A percentile compares a stretch with the other conserved stretches of the same genome.
phyloP scores from a whole-genome alignment of 2,329 filamentous ascomycete genomes.

The Beauveria caledonica region DNA sequence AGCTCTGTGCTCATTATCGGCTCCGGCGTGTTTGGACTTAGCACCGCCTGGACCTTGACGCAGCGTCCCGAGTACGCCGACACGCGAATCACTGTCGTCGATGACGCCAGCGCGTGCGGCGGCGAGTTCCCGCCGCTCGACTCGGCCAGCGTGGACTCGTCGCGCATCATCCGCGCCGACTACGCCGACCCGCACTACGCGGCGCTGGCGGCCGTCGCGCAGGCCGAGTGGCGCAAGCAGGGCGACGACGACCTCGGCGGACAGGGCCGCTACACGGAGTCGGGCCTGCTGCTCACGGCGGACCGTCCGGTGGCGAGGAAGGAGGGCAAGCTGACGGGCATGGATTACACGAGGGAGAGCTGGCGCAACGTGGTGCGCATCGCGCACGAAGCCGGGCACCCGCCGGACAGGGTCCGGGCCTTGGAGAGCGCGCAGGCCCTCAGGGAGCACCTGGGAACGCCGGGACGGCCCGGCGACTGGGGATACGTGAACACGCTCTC shows the following conservation, averaged over 20 bases:
- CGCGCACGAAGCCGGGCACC: constrained; percentile 29
- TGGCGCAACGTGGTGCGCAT: constrained; percentile 52
- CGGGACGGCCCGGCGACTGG: constrained; percentile 49
- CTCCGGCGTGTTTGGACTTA: constrained; percentile 55
- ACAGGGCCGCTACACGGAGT: constrained; percentile 61
- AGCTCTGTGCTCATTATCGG: constrained; percentile 59
- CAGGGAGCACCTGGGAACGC: constrained; percentile 35
- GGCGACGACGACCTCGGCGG: constrained; percentile 49
- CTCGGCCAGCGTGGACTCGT: constrained; percentile 53
- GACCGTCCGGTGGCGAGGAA: constrained; percentile 30
- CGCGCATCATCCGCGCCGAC: constrained; percentile 61
- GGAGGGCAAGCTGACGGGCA: constrained; percentile 33
- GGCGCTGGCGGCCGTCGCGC: constrained; percentile 61
- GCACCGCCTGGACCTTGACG: constrained; percentile 59
- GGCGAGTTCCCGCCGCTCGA: constrained; percentile 53
- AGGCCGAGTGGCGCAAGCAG: constrained; percentile 57
- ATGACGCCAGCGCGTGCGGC: constrained; percentile 36
- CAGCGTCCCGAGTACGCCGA: constrained; percentile 47
- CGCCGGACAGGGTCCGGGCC: constrained; percentile 32
- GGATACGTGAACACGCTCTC: constrained; percentile 68
- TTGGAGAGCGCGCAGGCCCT: constrained; percentile 39
- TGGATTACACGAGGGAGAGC: constrained; percentile 52
- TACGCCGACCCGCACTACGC: constrained; percentile 77
- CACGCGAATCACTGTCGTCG: constrained; percentile 50
- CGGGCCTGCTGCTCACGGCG: constrained; percentile 58